These are phyloP conservation scores for Trichoderma koningii DNA, from an alignment of 2,329 filamentous ascomycete genomes.

Conservation along the genomic window DNA sequence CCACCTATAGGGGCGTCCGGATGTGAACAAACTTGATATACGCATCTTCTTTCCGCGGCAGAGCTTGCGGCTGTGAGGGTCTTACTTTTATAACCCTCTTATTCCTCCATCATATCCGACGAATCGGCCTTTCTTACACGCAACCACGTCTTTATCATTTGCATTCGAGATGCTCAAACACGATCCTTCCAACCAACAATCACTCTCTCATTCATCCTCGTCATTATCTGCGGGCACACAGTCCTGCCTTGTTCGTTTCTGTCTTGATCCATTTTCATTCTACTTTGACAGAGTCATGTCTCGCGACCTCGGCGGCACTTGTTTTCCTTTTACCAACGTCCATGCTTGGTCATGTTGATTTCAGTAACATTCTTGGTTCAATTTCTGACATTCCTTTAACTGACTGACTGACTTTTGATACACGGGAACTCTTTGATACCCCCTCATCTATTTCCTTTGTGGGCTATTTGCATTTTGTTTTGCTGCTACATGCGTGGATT, in stretches of 20 bases:
- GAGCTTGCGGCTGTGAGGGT: no score
- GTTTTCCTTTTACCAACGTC: neutral
- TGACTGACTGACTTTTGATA: neutral
- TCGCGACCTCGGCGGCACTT: neutral
- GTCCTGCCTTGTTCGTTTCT: neutral
- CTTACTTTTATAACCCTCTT: no score
- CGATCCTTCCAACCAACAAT: no score
- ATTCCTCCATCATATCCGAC: no score
- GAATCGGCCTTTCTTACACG: no score
- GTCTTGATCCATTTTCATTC: neutral
- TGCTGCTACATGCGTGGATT: neutral
- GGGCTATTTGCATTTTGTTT: constrained; percentile 8
- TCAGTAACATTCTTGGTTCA: neutral
- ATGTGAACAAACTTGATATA: constrained; percentile 41
- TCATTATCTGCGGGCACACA: constrained; percentile 12
- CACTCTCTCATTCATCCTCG: neutral
- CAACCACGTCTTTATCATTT: no score
- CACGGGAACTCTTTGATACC: constrained; percentile 11
- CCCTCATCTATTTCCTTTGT: constrained; percentile 2
- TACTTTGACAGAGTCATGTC: neutral
- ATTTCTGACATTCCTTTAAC: neutral
- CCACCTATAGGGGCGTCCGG: constrained; percentile 55
- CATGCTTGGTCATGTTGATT: neutral
- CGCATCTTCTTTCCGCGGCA: no score
- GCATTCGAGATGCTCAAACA: no score